Evolutionary conservation across 164 flowering plant genomes (phyloP).

Genomic region (Umbellularia californica): DNA sequence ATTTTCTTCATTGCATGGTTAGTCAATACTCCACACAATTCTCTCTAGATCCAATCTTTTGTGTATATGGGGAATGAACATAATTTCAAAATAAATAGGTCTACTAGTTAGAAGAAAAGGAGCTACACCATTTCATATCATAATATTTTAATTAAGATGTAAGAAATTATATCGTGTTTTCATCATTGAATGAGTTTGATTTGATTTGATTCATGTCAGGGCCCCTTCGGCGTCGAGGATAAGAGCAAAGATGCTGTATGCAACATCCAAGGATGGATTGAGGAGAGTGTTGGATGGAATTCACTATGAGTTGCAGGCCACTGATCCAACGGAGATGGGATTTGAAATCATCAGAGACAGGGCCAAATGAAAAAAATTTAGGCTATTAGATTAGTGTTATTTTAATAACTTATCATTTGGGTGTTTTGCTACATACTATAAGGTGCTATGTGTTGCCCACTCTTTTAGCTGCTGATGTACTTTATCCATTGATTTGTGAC

Average conservation of each 20-base stretch:
- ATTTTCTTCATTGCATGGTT: constrained; percentile 98
- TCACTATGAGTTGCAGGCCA: constrained; percentile 86
- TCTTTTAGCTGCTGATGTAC: not conserved
- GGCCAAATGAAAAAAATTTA: constrained; percentile 41
- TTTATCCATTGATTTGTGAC: not conserved
- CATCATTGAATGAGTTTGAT: too few relatives aligned
- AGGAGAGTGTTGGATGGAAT: constrained; percentile 87
- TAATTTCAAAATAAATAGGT: too few relatives aligned
- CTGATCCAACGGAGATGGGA: constrained; percentile 95
- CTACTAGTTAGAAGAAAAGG: too few relatives aligned
- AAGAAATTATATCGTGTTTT: too few relatives aligned
- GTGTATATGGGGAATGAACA: not conserved
- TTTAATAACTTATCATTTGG: constrained; percentile 1
- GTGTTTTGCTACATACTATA: not conserved
- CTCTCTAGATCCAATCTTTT: not conserved
- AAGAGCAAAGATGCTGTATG: constrained; percentile 83
- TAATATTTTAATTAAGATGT: too few relatives aligned
- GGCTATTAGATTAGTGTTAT: not conserved
- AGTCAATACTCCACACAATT: constrained; percentile 5
- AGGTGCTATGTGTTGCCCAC: too few relatives aligned
- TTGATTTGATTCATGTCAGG: constrained; percentile 30
- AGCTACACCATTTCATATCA: too few relatives aligned
- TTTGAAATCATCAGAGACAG: constrained; percentile 68
- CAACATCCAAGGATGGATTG: constrained; percentile 83
- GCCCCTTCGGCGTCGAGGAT: constrained; percentile 83